These are phyloP conservation scores for Sporothrix globosa DNA, from an alignment of 2,329 filamentous ascomycete species.

Conservation along the genomic window DNA sequence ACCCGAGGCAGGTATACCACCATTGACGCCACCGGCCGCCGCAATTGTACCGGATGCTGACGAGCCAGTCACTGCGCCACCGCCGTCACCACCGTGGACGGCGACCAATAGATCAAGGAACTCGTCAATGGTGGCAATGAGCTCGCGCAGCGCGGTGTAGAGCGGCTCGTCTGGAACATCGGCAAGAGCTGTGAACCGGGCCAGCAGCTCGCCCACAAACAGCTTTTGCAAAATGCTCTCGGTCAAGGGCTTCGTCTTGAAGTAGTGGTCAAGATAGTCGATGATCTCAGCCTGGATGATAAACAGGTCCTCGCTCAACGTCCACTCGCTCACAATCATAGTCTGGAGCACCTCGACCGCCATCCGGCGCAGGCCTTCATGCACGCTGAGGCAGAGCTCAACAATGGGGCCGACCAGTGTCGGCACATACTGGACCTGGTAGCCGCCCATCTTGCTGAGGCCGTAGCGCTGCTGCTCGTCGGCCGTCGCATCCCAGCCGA, in stretches of 20 bases:
- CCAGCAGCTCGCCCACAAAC: constrained; percentile 83
- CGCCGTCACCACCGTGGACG: constrained; percentile 76
- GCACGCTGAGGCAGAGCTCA: constrained; percentile 91
- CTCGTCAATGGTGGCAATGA: constrained; percentile 85
- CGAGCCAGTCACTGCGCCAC: constrained; percentile 35
- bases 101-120: constrained; percentile 88
- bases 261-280: constrained; percentile 85
- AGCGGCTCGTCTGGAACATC: constrained; percentile 70
- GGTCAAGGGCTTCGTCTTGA: constrained; percentile 84
- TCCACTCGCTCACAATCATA: constrained; percentile 99
- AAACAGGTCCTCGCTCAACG: constrained; percentile 85
- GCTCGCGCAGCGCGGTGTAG: constrained; percentile 72
- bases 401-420: constrained; percentile 88
- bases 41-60: not conserved
- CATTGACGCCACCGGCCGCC: not conserved
- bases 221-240: constrained; percentile 91
- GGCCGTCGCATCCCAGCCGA: constrained; percentile 87
- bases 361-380: constrained; percentile 85
- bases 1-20: constrained; percentile 44
- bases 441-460: constrained; percentile 84
- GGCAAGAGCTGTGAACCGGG: constrained; percentile 74
- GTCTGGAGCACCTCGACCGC: constrained; percentile 93
- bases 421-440: constrained; percentile 97
- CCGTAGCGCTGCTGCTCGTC: constrained; percentile 81
- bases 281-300: constrained; percentile 96